These are phyloP conservation scores for Herpotrichia juniperi DNA, from an alignment of 2,329 filamentous ascomycete genomes.

Conservation along the genomic window DNA sequence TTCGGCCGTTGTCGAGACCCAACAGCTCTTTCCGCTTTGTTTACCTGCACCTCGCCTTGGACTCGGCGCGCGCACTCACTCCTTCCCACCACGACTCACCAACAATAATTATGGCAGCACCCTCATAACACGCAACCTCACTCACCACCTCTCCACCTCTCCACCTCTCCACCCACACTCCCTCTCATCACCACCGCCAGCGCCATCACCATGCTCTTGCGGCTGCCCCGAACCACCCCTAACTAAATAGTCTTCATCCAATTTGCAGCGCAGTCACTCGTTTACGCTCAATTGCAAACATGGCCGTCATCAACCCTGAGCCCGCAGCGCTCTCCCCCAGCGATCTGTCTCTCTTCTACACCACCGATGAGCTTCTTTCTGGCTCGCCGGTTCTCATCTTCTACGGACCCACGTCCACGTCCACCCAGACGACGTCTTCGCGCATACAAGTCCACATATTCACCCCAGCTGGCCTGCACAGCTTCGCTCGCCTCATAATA, in stretches of 20 bases:
- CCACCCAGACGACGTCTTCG: constrained; percentile 87
- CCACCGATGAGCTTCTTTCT: constrained; percentile 81
- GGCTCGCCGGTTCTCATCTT: constrained; percentile 86
- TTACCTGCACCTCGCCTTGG: constrained; percentile 15
- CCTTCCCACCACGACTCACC: not conserved
- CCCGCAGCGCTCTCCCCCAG: constrained; percentile 78
- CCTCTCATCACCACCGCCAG: constrained; percentile 11
- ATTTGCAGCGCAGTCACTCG: constrained; percentile 33
- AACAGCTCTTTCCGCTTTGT: constrained; percentile 9
- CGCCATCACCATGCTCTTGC: constrained; percentile 26
- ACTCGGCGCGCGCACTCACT: constrained; percentile 9
- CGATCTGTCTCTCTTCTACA: constrained; percentile 85
- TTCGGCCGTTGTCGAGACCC: constrained; percentile 18
- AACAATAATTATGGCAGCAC: not conserved
- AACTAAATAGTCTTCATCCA: constrained; percentile 4
- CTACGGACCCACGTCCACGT: constrained; percentile 87
- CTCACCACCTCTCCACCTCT: constrained; percentile 5
- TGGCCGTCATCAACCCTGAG: constrained; percentile 83
- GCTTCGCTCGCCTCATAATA: constrained; percentile 88
- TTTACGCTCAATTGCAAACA: constrained; percentile 53
- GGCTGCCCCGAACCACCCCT: constrained; percentile 1
- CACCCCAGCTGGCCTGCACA: constrained; percentile 85
- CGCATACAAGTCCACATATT: constrained; percentile 95
- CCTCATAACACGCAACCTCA: constrained; percentile 1
- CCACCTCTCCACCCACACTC: not conserved